A percentile compares a stretch with the other conserved stretches of the same genome.
Conservation (phyloP, 2,329 filamentous ascomycete species). For the Xylaria sp. region DNA sequence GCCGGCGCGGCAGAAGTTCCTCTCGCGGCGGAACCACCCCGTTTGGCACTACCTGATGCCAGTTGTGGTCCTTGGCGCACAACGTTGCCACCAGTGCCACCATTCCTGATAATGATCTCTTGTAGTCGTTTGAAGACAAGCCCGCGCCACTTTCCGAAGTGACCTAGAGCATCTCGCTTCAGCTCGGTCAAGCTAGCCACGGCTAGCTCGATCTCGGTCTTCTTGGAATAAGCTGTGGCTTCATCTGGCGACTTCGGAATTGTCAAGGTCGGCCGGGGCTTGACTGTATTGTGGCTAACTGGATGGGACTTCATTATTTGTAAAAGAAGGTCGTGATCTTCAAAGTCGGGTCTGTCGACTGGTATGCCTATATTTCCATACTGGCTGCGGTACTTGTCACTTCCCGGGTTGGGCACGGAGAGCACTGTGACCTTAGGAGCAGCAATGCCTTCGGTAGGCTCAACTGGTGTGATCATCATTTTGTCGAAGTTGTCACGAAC, state of each 20-base stretch:
- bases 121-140: conserved; percentile 75
- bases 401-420: conserved; percentile 52
- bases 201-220: conserved; percentile 51
- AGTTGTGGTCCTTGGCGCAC: conserved; percentile 40
- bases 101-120: conserved; percentile 69
- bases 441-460: conserved; percentile 43
- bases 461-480: conserved; percentile 51
- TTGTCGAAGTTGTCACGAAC: conserved; percentile 65
- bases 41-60: conserved; percentile 51
- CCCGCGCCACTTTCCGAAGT: conserved; percentile 85
- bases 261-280: conserved; percentile 35
- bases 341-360: conserved; percentile 40
- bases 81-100: conserved; percentile 45
- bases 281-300: conserved; percentile 11
- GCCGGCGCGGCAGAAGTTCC: conserved; percentile 49
- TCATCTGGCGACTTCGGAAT: conserved; percentile 50
- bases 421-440: conserved; percentile 47
- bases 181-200: conserved; percentile 65
- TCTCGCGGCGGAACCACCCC: conserved; percentile 50
- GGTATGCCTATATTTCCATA: conserved; percentile 45
- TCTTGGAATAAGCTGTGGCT: conserved; percentile 50
- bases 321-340: conserved; percentile 38
- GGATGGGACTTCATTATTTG: conserved; percentile 38
- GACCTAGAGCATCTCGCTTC: conserved; percentile 74
- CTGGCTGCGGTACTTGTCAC: conserved; percentile 46